phyloP scores from a whole-genome alignment of 176 grass and related monocot species.

The Zea luxurians region DNA sequence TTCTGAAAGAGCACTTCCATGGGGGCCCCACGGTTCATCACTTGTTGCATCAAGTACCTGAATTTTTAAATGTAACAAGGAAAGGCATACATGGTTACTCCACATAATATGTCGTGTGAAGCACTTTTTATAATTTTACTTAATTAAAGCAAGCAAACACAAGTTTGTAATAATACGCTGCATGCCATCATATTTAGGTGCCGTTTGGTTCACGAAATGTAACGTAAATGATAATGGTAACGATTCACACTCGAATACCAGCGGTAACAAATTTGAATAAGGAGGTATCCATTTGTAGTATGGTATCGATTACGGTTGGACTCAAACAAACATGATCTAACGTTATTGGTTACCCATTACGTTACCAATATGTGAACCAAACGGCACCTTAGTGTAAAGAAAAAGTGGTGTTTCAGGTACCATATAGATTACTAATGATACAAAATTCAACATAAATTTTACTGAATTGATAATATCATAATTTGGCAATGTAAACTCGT shows the following conservation, averaged over 20 bases:
- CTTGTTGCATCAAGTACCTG: conserved; percentile 92
- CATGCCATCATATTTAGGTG: background rate
- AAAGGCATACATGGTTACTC: background rate
- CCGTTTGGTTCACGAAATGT: too few relatives aligned
- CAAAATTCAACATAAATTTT: conserved; percentile 4
- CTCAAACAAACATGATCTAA: too few relatives aligned
- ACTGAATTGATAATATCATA: conserved; percentile 12
- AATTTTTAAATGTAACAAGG: conserved; percentile 17
- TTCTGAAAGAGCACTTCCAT: conserved; percentile 78
- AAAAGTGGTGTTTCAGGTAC: background rate
- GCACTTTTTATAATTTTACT: background rate
- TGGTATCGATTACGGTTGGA: too few relatives aligned
- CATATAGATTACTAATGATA: background rate
- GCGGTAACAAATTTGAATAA: too few relatives aligned
- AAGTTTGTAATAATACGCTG: background rate
- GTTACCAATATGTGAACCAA: too few relatives aligned
- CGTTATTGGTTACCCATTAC: too few relatives aligned
- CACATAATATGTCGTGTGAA: conserved; percentile 4
- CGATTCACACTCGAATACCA: too few relatives aligned
- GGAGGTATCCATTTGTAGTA: too few relatives aligned
- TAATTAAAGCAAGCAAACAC: background rate
- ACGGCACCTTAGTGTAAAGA: background rate
- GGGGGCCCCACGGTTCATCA: conserved; percentile 95
- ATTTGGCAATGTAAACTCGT: conserved; percentile 4
- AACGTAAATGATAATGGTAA: too few relatives aligned